Evolutionary conservation across 2,329 filamentous ascomycete species (phyloP).

Genomic region (Penicillium sp.): DNA sequence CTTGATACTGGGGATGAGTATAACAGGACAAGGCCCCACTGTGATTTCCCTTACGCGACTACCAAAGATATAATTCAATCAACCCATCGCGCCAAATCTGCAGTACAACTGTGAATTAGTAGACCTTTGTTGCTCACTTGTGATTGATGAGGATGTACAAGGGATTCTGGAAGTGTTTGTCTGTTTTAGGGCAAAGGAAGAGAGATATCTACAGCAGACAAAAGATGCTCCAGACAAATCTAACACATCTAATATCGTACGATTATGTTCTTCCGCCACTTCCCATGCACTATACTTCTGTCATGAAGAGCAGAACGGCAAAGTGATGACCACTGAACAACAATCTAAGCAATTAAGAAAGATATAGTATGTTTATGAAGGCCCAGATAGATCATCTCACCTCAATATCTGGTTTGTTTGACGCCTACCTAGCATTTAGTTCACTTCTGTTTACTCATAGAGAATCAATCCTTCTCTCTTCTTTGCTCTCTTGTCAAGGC

Average conservation of each 20-base stretch:
- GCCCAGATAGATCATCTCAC: not conserved
- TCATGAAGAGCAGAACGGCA: not conserved
- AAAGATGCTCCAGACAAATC: not conserved
- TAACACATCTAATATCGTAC: not conserved
- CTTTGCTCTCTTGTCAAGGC: not conserved
- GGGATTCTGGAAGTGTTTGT: not conserved
- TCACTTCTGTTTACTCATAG: not conserved
- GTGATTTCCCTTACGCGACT: slow-evolving; percentile 26
- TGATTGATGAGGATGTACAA: not conserved
- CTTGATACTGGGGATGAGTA: slow-evolving; percentile 5
- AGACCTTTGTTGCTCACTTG: not conserved
- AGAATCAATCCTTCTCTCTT: not conserved
- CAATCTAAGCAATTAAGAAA: not conserved
- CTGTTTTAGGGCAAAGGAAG: not conserved
- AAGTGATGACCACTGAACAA: not conserved
- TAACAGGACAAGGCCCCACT: slow-evolving; percentile 5
- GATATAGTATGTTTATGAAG: not conserved
- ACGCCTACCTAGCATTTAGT: not conserved
- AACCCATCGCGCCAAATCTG: slow-evolving; percentile 24
- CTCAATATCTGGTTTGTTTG: not conserved
- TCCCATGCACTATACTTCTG: not conserved
- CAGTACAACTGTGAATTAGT: slow-evolving; percentile 10
- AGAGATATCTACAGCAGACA: not conserved
- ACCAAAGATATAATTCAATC: slow-evolving; percentile 8
- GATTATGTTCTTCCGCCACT: not conserved